Evolutionary conservation across 2,329 filamentous ascomycete genomes (phyloP), one percentile per base, ranked within the genome.

Genomic region (Hansfordia pulvinata): DNA sequence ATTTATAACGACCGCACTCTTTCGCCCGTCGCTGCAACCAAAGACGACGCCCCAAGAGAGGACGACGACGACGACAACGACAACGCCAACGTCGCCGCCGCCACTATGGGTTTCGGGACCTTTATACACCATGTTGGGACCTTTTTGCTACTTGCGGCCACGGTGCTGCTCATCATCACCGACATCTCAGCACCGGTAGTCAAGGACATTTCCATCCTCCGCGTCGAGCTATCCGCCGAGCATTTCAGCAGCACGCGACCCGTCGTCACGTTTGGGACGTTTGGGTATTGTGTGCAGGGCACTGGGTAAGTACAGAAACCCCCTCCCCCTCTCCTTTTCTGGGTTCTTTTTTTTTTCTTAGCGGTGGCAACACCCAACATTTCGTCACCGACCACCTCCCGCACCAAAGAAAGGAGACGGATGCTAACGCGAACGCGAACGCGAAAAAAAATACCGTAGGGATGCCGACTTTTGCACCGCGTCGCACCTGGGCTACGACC

Each of bases 161-260:
- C 62, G 23, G 50, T 71, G 27, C 57, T 76, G 25, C 57, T 76
- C 30, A 47, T 76, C 32, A 53, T 76, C 35, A 64, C 65, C 30
- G 61, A 58, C 34, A 66, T 76, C 34, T 65, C 69, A 3, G 53
- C 70, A 0, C 72, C 72, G 5, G 64, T 76, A 22, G 58, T 72
- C 37, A 54, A 69, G 38, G 38, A 61, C 36, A 54, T 75, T 22
- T 52, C 58, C 23, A 49, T 77, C 19, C 44, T 76, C 30, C 61
- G 57, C 30, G 58, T 76, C 32, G 49, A 57, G 26, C 50, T 74
- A 6, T 10, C n/a, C 11, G 47, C 46, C 24, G 53, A 56, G 35
- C 37, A 42, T 14, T 48, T 44, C 9, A 32, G 38, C 13, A 32
- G 44, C 36, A 4, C 42, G 50, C 14, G 41, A 57, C 8, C 23